These are phyloP conservation scores for Aspergillus pseudonomiae DNA, from an alignment of 2,329 filamentous ascomycete species.

Conservation along the genomic window DNA sequence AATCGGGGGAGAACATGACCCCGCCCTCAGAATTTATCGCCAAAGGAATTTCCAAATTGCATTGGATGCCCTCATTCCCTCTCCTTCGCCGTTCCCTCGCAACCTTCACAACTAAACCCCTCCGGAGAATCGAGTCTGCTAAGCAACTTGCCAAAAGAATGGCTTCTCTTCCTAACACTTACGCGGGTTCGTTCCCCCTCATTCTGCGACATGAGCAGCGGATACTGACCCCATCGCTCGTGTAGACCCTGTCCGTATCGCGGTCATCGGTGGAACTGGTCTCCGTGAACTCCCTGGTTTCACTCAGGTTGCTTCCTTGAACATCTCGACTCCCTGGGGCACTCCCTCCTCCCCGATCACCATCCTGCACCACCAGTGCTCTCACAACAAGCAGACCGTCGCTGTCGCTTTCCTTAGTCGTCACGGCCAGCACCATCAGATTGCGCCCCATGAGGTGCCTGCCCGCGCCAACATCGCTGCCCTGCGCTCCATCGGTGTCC, in stretches of 20 bases:
- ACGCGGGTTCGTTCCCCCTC: conserved; percentile 52
- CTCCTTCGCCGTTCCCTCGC: conserved; percentile 11
- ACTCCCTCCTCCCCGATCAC: conserved; percentile 74
- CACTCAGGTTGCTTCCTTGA: conserved; percentile 77
- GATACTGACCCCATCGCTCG: conserved; percentile 2
- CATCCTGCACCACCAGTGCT: conserved; percentile 83
- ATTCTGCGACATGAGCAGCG: not conserved
- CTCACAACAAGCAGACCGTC: conserved; percentile 62
- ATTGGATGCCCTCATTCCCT: conserved; percentile 14
- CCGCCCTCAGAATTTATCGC: conserved; percentile 27
- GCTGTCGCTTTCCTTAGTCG: conserved; percentile 89
- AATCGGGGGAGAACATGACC: conserved; percentile 26
- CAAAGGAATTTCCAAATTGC: not conserved
- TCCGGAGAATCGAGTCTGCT: conserved; percentile 35
- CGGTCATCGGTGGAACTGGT: conserved; percentile 90
- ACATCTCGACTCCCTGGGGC: conserved; percentile 85
- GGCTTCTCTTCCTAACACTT: conserved; percentile 60
- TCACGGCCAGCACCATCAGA: conserved; percentile 85
- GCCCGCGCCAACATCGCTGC: conserved; percentile 96
- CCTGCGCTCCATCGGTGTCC: conserved; percentile 85
- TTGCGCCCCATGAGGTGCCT: conserved; percentile 93
- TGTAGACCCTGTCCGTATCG: conserved; percentile 70
- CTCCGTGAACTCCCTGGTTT: conserved; percentile 86
- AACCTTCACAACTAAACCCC: conserved; percentile 27
- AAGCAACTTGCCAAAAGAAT: conserved; percentile 46